phyloP scores from a whole-genome alignment of 352 stramenopile species.

The Phytophthora sp. region DNA sequence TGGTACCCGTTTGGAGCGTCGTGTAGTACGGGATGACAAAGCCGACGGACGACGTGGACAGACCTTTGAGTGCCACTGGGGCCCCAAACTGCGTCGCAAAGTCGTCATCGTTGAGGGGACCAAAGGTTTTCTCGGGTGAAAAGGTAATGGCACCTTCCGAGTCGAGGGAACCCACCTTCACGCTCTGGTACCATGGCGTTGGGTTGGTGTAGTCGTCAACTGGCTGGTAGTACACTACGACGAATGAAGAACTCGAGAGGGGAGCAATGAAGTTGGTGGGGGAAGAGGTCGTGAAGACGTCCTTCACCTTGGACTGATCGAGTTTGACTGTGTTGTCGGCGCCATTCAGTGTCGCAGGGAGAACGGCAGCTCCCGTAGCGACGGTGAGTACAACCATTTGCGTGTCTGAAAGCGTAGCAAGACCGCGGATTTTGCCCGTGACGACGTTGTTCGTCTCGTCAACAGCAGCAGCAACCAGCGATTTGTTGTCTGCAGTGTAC shows the following conservation, averaged over 20 bases:
- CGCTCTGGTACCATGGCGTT: constrained; percentile 38
- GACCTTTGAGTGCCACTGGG: constrained; percentile 35
- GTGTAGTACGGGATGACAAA: constrained; percentile 67
- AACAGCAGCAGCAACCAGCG: constrained; percentile 26
- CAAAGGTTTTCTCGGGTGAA: constrained; percentile 41
- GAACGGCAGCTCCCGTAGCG: constrained; percentile 28
- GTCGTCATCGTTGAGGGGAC: constrained; percentile 28
- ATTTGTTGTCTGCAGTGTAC: constrained; percentile 39
- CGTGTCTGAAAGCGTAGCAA: constrained; percentile 67
- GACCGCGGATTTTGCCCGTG: constrained; percentile 43
- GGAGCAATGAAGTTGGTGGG: constrained; percentile 46
- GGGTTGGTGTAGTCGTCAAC: constrained; percentile 27
- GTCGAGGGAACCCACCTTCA: constrained; percentile 47
- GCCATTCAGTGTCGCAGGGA: constrained; percentile 39
- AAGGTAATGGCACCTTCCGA: constrained; percentile 44
- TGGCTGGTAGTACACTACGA: constrained; percentile 52
- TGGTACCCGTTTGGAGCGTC: not conserved
- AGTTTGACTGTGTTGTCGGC: constrained; percentile 21
- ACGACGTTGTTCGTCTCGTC: constrained; percentile 36
- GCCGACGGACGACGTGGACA: constrained; percentile 17
- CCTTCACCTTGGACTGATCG: constrained; percentile 25
- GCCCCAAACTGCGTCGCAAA: constrained; percentile 44
- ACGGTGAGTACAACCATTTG: constrained; percentile 45
- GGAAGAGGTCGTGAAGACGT: constrained; percentile 32
- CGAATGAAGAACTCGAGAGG: constrained; percentile 45